Base-by-base conservation (phyloP, 805 yeast genomes). In the Scheffersomyces amazonensis region DNA sequence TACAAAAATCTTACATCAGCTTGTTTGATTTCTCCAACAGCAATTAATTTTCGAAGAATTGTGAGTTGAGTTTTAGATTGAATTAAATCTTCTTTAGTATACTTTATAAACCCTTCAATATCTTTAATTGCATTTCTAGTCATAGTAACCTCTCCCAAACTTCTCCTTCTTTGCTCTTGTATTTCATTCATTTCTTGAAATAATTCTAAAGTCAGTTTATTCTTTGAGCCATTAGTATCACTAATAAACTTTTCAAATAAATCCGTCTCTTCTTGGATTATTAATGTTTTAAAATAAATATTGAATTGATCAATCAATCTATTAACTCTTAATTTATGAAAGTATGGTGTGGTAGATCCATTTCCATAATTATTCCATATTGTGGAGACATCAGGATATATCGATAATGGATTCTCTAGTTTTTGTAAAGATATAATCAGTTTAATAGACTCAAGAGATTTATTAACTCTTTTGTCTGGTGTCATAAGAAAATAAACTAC, bases 231-330 rank as follows among this genome's bases (percentile, higher is more conserved):
- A 27, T 15, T 12, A 27, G 3, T 13, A 13, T 15, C 30, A 27
- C 11, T n/a, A 6, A n/a, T 5, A 18, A 47, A 33, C 31, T 25
- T 36, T 15, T 41, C 31, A 39, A 31, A 40, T 13, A 47, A 10
- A 16, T 36, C 34, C 12, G 39, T 39, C 4, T 36, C 36, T 23
- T 45, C 47, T 42, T 44, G 56, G 31, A 61, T 54, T 5, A 60
- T 41, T 3, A 80, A 43, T n/a, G 67, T 54, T 15, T 68, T 57
- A 11, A 84, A 51, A 24, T 80, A 60, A 6, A 71, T 45, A 46
- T 82, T 82, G 24, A 82, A 44, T 24, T 64, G 59, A 25, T 71
- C 67, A 16, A 79, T 53, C 24, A 76, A 56, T 23, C 73, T 64
- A 46, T 79, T 79, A 24, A 75, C 47, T 33, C 70, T 66, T 31